These are phyloP conservation scores for Corylus avellana DNA, from an alignment of 306 rosid species.

Conservation along the genomic window DNA sequence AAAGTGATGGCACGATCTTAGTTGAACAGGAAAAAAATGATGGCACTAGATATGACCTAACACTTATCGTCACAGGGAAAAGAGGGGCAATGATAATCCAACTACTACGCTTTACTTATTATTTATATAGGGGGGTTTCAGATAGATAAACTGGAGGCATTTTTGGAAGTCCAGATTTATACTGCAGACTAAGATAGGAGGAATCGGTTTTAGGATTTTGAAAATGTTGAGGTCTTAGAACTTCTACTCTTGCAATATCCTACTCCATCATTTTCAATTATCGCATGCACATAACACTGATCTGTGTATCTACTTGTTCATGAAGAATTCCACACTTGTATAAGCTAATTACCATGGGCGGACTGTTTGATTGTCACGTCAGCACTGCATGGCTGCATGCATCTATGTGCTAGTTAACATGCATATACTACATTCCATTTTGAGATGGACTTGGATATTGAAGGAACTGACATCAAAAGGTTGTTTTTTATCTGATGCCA, in stretches of 20 bases:
- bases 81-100: not conserved
- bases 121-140: not conserved
- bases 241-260: not conserved
- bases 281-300: too few species aligned
- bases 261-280: too few species aligned
- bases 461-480: not conserved
- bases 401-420: not conserved
- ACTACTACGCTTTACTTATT: not conserved
- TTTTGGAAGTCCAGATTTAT: not conserved
- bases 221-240: not conserved
- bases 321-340: not conserved
- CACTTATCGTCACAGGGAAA: not conserved
- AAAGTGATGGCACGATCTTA: not conserved
- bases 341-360: not conserved
- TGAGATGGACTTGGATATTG: not conserved
- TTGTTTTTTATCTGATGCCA: not conserved
- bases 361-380: not conserved
- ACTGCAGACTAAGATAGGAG: not conserved
- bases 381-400: not conserved
- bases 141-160: not conserved
- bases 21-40: not conserved
- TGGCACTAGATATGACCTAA: not conserved
- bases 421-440: not conserved
- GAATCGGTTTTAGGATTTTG: not conserved
- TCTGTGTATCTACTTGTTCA: too few species aligned